Evolutionary conservation across 495 filamentous ascomycete species (phyloP).

Genomic region (Penicillium parvum): DNA sequence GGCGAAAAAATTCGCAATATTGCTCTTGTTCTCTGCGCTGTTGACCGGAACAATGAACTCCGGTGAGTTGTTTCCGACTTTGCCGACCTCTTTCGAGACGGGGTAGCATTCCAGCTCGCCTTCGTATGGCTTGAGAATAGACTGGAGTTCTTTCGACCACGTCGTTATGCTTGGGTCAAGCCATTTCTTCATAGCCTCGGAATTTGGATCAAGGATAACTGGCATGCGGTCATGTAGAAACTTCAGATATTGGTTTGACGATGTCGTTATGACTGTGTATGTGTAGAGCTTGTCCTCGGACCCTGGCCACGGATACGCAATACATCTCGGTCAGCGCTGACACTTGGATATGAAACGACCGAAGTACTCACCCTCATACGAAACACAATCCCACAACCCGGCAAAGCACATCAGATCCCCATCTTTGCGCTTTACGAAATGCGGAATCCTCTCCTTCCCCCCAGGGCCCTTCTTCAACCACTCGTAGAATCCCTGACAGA

Average conservation of each 20-base stretch:
- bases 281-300: conserved; percentile 68
- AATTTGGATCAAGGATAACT: conserved; percentile 77
- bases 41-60: conserved; percentile 76
- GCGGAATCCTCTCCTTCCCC: conserved; percentile 73
- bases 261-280: conserved; percentile 89
- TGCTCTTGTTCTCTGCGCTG: conserved; percentile 80
- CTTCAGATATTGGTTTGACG: conserved; percentile 68
- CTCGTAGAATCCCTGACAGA: conserved; percentile 93
- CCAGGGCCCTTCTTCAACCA: conserved; percentile 79
- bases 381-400: conserved; percentile 85
- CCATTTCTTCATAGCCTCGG: conserved; percentile 69
- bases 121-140: conserved; percentile 66
- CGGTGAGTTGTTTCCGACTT: conserved; percentile 88
- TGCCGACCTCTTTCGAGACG: conserved; percentile 85
- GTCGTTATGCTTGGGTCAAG: conserved; percentile 64
- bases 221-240: conserved; percentile 96
- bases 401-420: conserved; percentile 83
- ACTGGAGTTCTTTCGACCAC: conserved; percentile 78
- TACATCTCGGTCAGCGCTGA: too few relatives aligned
- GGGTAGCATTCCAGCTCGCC: conserved; percentile 82
- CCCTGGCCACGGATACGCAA: conserved; percentile 20
- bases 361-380: conserved; percentile 69
- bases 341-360: neutral
- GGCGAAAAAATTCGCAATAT: conserved; percentile 89
- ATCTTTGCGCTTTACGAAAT: conserved; percentile 77